Conservation (phyloP, 192 early-diverging fungal species). For the Allomyces javanicus region DNA sequence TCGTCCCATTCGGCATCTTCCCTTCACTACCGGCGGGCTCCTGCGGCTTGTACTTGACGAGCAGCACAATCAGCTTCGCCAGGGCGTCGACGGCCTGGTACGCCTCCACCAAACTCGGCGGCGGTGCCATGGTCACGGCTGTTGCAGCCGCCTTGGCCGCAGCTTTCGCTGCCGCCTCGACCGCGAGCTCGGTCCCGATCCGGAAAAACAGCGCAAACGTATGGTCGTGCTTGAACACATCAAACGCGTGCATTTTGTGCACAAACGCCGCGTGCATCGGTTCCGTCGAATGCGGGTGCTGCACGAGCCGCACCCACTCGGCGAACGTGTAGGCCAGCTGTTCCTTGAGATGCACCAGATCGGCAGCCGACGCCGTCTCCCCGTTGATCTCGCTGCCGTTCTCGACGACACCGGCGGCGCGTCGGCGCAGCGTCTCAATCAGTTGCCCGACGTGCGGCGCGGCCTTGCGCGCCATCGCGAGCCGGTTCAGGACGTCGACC, state of each 20-base stretch:
- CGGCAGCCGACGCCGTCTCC: slow-evolving; percentile 20
- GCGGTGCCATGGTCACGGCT: slow-evolving; percentile 8
- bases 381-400: slow-evolving; percentile 6
- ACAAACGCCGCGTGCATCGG: slow-evolving; percentile 35
- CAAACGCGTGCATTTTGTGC: slow-evolving; percentile 48
- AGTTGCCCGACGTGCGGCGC: slow-evolving; percentile 5
- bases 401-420: no score
- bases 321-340: slow-evolving; percentile 44
- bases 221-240: slow-evolving; percentile 52
- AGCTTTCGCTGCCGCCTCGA: slow-evolving; percentile 23
- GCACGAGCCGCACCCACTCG: slow-evolving; percentile 63
- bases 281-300: slow-evolving; percentile 49
- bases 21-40: slow-evolving; percentile 20
- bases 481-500: slow-evolving; percentile 47
- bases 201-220: slow-evolving; percentile 77
- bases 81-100: slow-evolving; percentile 87
- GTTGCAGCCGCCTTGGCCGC: slow-evolving; percentile 14
- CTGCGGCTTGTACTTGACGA: slow-evolving; percentile 51
- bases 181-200: slow-evolving; percentile 62
- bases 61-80: slow-evolving; percentile 60
- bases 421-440: no score
- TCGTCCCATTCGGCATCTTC: slow-evolving; percentile 23
- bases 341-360: slow-evolving; percentile 32
- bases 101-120: slow-evolving; percentile 4
- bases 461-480: slow-evolving; percentile 40